These are phyloP conservation scores for Penicillium sp. DNA, from an alignment of 2,329 filamentous ascomycete genomes.

Conservation along the genomic window DNA sequence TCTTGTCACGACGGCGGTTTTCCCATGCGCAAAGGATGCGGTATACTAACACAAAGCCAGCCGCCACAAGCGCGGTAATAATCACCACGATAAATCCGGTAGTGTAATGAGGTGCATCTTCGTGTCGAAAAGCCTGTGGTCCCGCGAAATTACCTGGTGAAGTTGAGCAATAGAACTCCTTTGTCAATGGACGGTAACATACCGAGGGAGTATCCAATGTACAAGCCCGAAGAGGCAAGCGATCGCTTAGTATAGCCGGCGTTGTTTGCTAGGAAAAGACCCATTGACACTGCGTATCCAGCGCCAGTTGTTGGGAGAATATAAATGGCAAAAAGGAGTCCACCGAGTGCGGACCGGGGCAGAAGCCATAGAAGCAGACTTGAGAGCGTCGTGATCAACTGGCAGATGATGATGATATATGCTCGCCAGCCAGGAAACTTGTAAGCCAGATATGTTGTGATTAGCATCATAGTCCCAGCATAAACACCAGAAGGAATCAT, in stretches of 20 bases:
- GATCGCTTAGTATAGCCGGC: background rate
- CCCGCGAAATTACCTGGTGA: background rate
- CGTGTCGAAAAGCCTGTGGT: background rate
- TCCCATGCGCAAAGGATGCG: background rate
- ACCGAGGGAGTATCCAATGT: conserved; percentile 1
- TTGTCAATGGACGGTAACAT: background rate
- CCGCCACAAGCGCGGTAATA: background rate
- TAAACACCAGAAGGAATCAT: conserved; percentile 43
- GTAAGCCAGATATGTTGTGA: conserved; percentile 44
- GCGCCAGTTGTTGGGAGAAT: background rate
- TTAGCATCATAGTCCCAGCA: conserved; percentile 41
- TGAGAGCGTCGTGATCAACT: background rate
- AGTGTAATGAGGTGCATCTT: background rate
- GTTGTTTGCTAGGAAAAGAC: background rate
- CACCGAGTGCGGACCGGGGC: background rate
- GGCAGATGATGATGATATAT: background rate
- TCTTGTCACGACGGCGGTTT: background rate
- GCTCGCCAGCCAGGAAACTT: conserved; percentile 22
- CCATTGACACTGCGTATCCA: background rate
- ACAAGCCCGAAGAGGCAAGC: background rate
- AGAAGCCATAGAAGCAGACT: background rate
- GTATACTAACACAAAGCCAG: background rate
- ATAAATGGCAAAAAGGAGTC: background rate
- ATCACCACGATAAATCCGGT: background rate
- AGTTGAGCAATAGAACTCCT: background rate